Conservation (phyloP, 2,329 filamentous ascomycete genomes). For the Verticillium klebahnii region DNA sequence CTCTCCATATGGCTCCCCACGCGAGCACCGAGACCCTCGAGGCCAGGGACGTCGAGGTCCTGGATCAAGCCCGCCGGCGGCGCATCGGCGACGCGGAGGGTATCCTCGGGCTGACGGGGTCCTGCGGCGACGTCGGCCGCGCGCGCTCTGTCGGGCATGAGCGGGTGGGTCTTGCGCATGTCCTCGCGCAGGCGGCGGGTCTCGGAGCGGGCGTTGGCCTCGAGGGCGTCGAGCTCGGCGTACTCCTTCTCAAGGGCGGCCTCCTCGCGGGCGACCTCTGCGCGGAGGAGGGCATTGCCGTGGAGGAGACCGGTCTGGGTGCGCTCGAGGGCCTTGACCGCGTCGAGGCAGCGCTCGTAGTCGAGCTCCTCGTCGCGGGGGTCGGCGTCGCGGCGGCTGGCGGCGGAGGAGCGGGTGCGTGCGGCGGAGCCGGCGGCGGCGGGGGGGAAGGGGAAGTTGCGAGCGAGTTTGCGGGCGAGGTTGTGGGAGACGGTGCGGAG, state of each 20-base stretch:
- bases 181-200: conserved; percentile 44
- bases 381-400: conserved; percentile 19
- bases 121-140: background rate
- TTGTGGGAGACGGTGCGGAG: conserved; percentile 51
- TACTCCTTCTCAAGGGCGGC: conserved; percentile 52
- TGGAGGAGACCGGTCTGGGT: conserved; percentile 60
- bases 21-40: conserved; percentile 41
- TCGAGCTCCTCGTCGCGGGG: conserved; percentile 55
- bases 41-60: conserved; percentile 35
- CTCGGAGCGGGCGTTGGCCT: conserved; percentile 53
- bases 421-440: conserved; percentile 24
- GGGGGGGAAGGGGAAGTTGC: conserved; percentile 63
- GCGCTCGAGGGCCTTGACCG: conserved; percentile 49
- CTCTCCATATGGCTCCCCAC: conserved; percentile 53
- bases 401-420: conserved; percentile 10
- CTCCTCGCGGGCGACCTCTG: conserved; percentile 55
- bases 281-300: conserved; percentile 54
- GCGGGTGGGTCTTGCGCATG: conserved; percentile 42
- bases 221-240: conserved; percentile 42
- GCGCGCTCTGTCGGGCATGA: conserved; percentile 36
- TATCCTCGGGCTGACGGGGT: background rate
- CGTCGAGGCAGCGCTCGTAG: conserved; percentile 60
- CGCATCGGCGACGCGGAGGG: background rate
- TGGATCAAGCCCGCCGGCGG: conserved; percentile 13
- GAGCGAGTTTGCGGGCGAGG: conserved; percentile 52